Evolutionary conservation across 2,329 filamentous ascomycete genomes (phyloP).

Genomic region (Xylariaceae sp.): DNA sequence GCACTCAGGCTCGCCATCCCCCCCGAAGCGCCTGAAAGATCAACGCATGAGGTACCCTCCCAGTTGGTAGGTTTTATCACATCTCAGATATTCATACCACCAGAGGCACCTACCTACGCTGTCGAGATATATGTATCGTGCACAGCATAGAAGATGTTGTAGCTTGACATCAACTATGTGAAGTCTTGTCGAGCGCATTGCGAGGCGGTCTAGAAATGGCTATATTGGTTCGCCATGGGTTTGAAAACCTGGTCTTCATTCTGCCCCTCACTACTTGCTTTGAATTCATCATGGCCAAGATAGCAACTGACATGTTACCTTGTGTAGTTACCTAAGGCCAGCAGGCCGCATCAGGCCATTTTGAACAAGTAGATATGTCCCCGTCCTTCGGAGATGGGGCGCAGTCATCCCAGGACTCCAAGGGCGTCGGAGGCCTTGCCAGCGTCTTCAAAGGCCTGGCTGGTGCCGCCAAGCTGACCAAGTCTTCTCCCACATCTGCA

Average conservation of each 20-base stretch:
- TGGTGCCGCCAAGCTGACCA: slow-evolving; percentile 48
- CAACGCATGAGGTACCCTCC: too few species aligned
- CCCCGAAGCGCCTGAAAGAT: too few species aligned
- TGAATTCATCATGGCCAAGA: slow-evolving; percentile 2
- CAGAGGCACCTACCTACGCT: too few species aligned
- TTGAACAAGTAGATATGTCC: slow-evolving; percentile 50
- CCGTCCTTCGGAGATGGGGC: slow-evolving; percentile 55
- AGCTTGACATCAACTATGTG: slow-evolving; percentile 1
- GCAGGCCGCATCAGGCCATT: slow-evolving; percentile 36
- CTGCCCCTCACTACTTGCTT: background rate
- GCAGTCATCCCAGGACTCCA: slow-evolving; percentile 50
- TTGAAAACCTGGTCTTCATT: background rate
- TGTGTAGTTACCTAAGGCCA: slow-evolving; percentile 42
- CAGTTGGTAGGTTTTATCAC: too few species aligned
- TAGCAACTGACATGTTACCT: slow-evolving; percentile 39
- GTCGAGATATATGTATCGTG: too few species aligned
- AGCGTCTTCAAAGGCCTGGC: slow-evolving; percentile 62
- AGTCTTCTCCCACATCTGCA: slow-evolving; percentile 43
- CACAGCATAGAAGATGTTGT: background rate
- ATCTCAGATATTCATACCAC: too few species aligned
- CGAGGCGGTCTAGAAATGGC: slow-evolving; percentile 8
- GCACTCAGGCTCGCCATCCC: too few species aligned
- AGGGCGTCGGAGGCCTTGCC: slow-evolving; percentile 53
- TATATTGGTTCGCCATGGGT: slow-evolving; percentile 17
- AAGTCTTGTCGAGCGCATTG: slow-evolving; percentile 8